phyloP scores from a whole-genome alignment of 768 basidiomycete species.

The Leucocoprinus leucothites region DNA sequence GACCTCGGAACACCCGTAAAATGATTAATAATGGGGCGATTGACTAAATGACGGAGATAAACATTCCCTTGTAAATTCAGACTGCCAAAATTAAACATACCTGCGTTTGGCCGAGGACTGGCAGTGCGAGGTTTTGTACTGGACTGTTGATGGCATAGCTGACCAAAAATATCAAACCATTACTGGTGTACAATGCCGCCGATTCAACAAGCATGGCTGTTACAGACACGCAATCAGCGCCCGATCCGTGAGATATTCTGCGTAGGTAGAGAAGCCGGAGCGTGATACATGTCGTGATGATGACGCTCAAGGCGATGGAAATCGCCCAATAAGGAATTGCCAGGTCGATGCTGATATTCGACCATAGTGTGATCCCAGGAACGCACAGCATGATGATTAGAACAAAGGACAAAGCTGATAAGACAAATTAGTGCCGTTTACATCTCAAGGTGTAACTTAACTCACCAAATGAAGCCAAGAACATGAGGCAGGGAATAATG shows the following conservation, averaged over 20 bases:
- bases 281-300: constrained; percentile 33
- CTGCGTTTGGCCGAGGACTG: constrained; percentile 19
- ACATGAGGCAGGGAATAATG: constrained; percentile 8
- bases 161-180: constrained; percentile 30
- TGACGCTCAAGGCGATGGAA: constrained; percentile 33
- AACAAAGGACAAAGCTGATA: constrained; percentile 8
- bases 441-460: background rate
- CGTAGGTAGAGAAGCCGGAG: constrained; percentile 27
- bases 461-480: constrained; percentile 14
- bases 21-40: constrained; percentile 18
- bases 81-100: background rate
- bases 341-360: constrained; percentile 21
- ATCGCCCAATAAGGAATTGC: constrained; percentile 34
- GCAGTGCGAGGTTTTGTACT: constrained; percentile 26
- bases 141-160: constrained; percentile 26
- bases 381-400: constrained; percentile 10
- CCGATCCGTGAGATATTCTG: constrained; percentile 20
- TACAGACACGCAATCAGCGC: constrained; percentile 28
- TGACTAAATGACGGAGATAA: background rate
- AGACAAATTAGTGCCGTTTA: background rate
- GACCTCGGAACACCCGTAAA: constrained; percentile 16
- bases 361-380: constrained; percentile 15
- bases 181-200: constrained; percentile 32
- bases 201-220: constrained; percentile 34
- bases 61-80: background rate